Conservation (phyloP, 73 alveolate genomes). For the Symbiodinium natans region DNA sequence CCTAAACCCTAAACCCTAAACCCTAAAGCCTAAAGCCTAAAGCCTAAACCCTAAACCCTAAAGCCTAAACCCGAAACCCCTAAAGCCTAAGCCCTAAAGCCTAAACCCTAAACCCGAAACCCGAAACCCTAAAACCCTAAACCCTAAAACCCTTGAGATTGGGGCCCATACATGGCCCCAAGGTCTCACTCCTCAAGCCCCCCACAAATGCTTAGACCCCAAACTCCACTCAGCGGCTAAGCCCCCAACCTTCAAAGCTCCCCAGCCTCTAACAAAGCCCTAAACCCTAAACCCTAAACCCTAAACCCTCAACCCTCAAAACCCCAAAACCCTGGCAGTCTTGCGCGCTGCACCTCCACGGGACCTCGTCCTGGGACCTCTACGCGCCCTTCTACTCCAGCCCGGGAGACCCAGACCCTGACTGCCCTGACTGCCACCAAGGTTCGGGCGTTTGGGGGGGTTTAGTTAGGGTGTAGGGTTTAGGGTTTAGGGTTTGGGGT, state of each 20-base stretch:
- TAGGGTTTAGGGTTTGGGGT: no score
- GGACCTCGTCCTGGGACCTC: slow-evolving; percentile 61
- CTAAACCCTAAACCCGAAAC: neutral
- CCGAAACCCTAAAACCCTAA: neutral
- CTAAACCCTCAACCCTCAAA: neutral
- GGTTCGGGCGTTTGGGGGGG: neutral
- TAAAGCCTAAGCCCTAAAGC: neutral
- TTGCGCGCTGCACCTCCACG: slow-evolving; percentile 85
- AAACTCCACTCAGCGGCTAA: no score
- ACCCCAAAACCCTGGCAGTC: slow-evolving; percentile 14
- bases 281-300: neutral
- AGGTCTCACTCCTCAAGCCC: no score
- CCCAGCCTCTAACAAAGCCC: neutral
- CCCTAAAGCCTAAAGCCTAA: neutral
- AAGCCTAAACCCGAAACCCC: neutral
- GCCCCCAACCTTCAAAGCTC: no score
- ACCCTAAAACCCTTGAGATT: neutral
- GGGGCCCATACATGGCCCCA: neutral
- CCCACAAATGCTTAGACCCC: no score
- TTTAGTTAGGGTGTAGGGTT: neutral
- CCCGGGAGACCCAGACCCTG: no score
- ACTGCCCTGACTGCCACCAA: neutral
- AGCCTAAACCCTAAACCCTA: neutral
- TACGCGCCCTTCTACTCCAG: slow-evolving; percentile 96
- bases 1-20: neutral